Evolutionary conservation across 2,329 filamentous ascomycete genomes (phyloP), one percentile per base, ranked within the genome.

Genomic region (Fusarium luffae): DNA sequence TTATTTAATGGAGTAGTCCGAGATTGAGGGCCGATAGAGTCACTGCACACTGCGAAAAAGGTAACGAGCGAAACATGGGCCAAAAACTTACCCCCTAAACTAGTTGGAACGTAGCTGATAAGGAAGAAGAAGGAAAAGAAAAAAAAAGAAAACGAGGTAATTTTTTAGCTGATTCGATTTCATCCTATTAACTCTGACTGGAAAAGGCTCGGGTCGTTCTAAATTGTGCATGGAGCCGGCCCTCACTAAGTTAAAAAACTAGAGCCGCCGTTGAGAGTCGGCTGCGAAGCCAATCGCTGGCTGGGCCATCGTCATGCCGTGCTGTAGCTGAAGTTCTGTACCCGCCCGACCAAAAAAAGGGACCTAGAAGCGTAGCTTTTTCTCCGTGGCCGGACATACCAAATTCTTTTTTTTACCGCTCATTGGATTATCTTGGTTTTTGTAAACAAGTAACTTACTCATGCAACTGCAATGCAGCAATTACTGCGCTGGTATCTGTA

Each of bases 1-100:
- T 58, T 42, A 61, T 32, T 64, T 42, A 65, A 40, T 64, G 59
- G 63, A 54, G 47, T 47, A 49, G 63, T 55, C 68, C 63, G 68
- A 71, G 52, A 70, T 70, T 71, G 63, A 54, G 59, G 67, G 50
- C 51, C 23, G 25, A 55, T 34, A 60, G 55, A 66, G 28, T 54
- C 63, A 68, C 30, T 28, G 32, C 41, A 43, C 14, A 43, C 43
- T 19, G 40, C 43, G 50, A 43, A 14, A 49, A 54, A 25, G 32
- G 50, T 55, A 43, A 57, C 41, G 25, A 54, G 19, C 46, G 30
- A 49, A 54, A 60, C 52, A 66, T 44, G 44, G 63, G 41, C 40
- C 60, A 37, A n/a, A 37, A 66, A 28, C 21, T 46, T 43, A 34
- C 50, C 46, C 48, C 56, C 51, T 58, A 52, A 48, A 52, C 40